phyloP scores from a whole-genome alignment of 495 filamentous ascomycete genomes.

The Choiromyces venosus region DNA sequence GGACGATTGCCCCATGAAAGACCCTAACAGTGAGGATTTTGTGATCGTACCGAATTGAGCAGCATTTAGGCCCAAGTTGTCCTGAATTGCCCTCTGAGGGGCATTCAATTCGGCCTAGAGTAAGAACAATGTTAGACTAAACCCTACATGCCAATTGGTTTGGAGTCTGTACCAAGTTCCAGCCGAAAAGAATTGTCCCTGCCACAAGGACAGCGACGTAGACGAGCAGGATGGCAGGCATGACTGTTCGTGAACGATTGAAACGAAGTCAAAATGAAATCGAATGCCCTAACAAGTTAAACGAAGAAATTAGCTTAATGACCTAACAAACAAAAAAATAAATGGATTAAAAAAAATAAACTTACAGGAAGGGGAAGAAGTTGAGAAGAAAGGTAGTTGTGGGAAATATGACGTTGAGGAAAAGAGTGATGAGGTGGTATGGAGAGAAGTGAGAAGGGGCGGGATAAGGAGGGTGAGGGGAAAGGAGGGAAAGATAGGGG shows the following conservation, averaged over 20 bases:
- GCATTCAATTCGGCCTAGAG: constrained; percentile 86
- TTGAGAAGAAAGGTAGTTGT: not conserved
- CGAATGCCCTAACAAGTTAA: not conserved
- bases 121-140: constrained; percentile 10
- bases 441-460: not conserved
- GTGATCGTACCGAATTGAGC: constrained; percentile 53
- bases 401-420: not conserved
- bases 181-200: constrained; percentile 77
- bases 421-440: not conserved
- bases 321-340: not conserved
- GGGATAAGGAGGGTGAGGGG: not conserved
- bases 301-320: not conserved
- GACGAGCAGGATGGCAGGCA: constrained; percentile 1
- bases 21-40: not conserved
- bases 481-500: constrained; percentile 3
- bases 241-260: not conserved
- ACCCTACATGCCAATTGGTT: not conserved
- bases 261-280: not conserved
- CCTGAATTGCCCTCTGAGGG: constrained; percentile 77
- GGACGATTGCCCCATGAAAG: not conserved
- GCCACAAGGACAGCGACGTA: constrained; percentile 18
- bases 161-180: constrained; percentile 64
- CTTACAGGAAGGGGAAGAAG: not conserved
- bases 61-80: constrained; percentile 49
- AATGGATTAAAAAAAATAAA: constrained; percentile 11